Percentiles rank a stretch among this genome's conserved stretches.
phyloP scores from a whole-genome alignment of 768 basidiomycete genomes.

The Phanerodontia chrysosporium region DNA sequence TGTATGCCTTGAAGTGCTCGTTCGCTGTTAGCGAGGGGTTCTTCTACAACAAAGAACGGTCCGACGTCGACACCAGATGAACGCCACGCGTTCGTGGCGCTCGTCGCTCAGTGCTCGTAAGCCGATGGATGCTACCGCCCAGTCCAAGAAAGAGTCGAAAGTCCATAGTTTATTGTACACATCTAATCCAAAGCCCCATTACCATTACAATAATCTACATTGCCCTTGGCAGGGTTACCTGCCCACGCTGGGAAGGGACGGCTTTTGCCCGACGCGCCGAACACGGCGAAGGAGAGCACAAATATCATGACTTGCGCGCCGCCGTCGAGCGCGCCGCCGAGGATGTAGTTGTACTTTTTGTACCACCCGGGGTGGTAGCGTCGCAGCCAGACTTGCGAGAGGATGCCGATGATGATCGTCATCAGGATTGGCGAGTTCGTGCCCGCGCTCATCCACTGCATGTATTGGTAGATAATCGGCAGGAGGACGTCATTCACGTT shows the following conservation, averaged over 20 bases:
- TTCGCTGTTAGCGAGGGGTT: no score
- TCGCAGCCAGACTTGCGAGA: slow-evolving; percentile 50
- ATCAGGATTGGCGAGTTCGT: slow-evolving; percentile 48
- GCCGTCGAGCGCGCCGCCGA: slow-evolving; percentile 64
- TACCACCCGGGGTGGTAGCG: slow-evolving; percentile 60
- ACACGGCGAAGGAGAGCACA: slow-evolving; percentile 60
- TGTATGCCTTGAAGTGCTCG: no score
- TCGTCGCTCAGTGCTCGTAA: no score
- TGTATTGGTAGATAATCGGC: slow-evolving; percentile 46
- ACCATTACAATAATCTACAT: slow-evolving; percentile 58
- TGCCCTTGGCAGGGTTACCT: slow-evolving; percentile 48
- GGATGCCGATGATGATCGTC: slow-evolving; percentile 38
- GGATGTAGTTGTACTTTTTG: slow-evolving; percentile 60
- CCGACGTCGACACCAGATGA: no score
- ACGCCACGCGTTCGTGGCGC: no score
- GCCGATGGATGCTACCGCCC: no score
- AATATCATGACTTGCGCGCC: slow-evolving; percentile 65
- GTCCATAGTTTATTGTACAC: neutral
- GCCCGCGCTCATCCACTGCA: slow-evolving; percentile 46
- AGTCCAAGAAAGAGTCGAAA: neutral
- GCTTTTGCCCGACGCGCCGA: slow-evolving; percentile 47
- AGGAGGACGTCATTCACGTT: slow-evolving; percentile 46
- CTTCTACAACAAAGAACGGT: no score
- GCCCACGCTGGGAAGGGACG: slow-evolving; percentile 54
- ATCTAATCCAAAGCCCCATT: slow-evolving; percentile 45